phyloP scores from a whole-genome alignment of 2,329 filamentous ascomycete genomes.

The Ceratocystis cubensis region DNA sequence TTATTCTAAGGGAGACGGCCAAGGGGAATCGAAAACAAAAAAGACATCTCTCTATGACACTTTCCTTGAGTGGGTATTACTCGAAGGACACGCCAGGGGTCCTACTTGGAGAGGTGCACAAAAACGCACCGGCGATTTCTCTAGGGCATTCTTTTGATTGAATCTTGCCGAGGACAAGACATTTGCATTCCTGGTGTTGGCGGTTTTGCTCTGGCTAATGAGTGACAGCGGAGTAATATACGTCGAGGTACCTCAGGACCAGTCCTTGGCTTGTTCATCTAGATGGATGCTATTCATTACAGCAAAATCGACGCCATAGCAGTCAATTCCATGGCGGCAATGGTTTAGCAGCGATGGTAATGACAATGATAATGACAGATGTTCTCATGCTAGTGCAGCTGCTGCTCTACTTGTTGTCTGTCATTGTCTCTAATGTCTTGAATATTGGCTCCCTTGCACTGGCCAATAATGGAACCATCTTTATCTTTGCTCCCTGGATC shows the following conservation, averaged over 20 bases:
- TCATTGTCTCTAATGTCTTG: background rate
- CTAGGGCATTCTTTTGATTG: background rate
- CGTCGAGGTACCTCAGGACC: background rate
- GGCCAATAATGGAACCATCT: background rate
- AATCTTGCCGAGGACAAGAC: background rate
- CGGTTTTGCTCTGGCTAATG: background rate
- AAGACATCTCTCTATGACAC: background rate
- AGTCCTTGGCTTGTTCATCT: too few species aligned
- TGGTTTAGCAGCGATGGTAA: too few species aligned
- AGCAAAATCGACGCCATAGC: too few species aligned
- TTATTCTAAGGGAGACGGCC: background rate
- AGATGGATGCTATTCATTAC: too few species aligned
- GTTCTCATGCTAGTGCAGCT: background rate
- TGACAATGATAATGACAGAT: background rate
- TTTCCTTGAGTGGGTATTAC: background rate
- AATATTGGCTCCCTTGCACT: background rate
- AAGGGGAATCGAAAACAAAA: background rate
- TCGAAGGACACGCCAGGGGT: too few species aligned
- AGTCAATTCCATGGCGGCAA: too few species aligned
- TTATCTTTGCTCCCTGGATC: background rate
- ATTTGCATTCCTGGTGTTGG: background rate
- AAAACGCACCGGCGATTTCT: background rate
- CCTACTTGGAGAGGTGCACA: too few species aligned
- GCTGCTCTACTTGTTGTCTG: background rate
- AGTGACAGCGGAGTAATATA: background rate